Evolutionary conservation across 148 eudicot species (phyloP), one percentile per base, ranked within the genome.

Genomic region (Silene conica): DNA sequence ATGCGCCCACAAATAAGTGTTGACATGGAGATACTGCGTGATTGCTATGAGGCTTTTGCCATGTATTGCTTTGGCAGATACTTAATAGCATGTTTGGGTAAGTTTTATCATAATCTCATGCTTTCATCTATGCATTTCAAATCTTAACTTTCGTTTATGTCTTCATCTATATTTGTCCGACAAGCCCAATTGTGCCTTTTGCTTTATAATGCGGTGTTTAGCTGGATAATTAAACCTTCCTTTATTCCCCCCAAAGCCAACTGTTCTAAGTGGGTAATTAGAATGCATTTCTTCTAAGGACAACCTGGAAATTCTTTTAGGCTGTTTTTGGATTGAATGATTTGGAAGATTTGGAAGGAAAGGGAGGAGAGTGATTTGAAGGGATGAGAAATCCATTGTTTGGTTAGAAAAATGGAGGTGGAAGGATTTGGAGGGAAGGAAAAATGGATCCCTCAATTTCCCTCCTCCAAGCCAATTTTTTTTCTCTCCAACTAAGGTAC

Each of bases 51-150:
- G 82, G 84, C 99, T 61, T 96, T 96, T 89, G 99, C 99, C 54
- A 96, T 96, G 99, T 96, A 96, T 82, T 96, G 97, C 89, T 96
- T 96, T 82, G 96, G 96, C 77, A 92, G 99, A 79, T 96, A 96
- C 74, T 92, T 96, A 71, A 84, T 96, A 60, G 99, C 97, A 63
- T 92, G 97, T 81, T 84, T 96, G 84, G 99, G 99, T 96, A 89
- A 77, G 90, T 79, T 67, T 61, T 56, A 19, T 79, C 54, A 31
- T 20, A 15, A 58, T n/a, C 23, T 69, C 31, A 48, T 46, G n/a
- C 22, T 75, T 55, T 58, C 71, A 15, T 34, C 31, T 71, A 26
- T 70, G 67, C 57, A 46, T 28, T 60, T 57, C 15, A 65, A 72
- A 55, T 34, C n/a, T n/a, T n/a, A n/a, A 22, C 23, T 23, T 38